phyloP scores from a whole-genome alignment of 2,329 filamentous ascomycete species.

The Verticillium dahliae region DNA sequence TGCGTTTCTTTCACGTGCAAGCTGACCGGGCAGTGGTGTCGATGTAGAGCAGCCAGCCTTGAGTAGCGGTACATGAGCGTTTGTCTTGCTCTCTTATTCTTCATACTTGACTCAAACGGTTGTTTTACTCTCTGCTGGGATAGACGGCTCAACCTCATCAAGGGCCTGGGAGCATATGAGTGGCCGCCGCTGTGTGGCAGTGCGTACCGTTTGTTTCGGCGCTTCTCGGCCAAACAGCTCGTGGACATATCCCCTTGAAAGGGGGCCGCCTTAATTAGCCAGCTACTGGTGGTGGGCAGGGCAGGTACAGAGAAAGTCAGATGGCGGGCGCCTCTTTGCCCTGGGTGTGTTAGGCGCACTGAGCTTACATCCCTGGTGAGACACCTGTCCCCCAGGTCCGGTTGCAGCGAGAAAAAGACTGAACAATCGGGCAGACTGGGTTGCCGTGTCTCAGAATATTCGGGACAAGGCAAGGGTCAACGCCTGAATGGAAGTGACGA shows the following conservation, averaged over 20 bases:
- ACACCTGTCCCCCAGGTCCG: neutral
- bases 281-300: neutral
- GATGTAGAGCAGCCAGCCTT: neutral
- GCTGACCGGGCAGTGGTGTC: neutral
- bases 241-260: neutral
- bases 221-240: slow-evolving; percentile 1
- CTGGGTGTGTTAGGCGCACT: neutral
- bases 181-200: neutral
- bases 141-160: neutral
- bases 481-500: neutral
- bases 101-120: neutral
- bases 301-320: neutral
- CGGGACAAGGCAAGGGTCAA: neutral
- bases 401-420: neutral
- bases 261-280: neutral
- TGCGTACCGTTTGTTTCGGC: neutral
- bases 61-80: neutral
- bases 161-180: neutral
- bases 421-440: slow-evolving; percentile 1
- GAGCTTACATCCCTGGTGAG: neutral
- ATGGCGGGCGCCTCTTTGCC: neutral
- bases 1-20: neutral
- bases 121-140: neutral
- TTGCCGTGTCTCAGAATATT: neutral
- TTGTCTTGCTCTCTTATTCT: neutral